Evolutionary conservation across 2,329 filamentous ascomycete genomes (phyloP).

Genomic region (Colletotrichum simmondsii): DNA sequence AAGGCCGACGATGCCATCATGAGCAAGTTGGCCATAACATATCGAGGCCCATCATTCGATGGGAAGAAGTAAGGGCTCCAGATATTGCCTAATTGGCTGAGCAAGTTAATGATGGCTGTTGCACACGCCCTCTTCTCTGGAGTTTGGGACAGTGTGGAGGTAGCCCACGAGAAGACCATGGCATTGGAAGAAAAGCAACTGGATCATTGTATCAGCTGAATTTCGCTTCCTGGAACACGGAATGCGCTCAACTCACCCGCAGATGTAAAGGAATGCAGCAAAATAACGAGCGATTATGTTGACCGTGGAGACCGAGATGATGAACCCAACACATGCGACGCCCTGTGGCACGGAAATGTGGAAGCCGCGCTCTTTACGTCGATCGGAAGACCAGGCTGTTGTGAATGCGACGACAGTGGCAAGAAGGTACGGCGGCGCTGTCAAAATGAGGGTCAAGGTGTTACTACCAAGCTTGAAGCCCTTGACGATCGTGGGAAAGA

Average conservation of each 20-base stretch:
- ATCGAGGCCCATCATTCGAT: conserved; percentile 40
- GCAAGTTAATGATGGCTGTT: conserved; percentile 48
- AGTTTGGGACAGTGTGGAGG: conserved; percentile 44
- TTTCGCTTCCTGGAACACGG: not conserved
- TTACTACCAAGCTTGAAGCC: conserved; percentile 41
- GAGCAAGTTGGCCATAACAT: conserved; percentile 42
- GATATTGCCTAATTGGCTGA: conserved; percentile 50
- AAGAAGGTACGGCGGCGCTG: conserved; percentile 40
- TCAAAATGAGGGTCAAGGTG: conserved; percentile 44
- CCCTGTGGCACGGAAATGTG: conserved; percentile 34
- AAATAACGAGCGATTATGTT: conserved; percentile 63
- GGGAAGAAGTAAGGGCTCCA: conserved; percentile 52
- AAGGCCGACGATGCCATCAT: conserved; percentile 26
- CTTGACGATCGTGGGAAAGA: conserved; percentile 43
- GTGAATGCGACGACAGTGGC: conserved; percentile 19
- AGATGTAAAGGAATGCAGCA: conserved; percentile 42
- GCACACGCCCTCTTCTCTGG: conserved; percentile 50
- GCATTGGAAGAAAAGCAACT: not conserved
- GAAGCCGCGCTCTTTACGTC: conserved; percentile 34
- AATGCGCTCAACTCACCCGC: conserved; percentile 1
- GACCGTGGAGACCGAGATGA: conserved; percentile 67
- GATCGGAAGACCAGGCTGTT: conserved; percentile 34
- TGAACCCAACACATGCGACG: conserved; percentile 66
- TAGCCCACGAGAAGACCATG: conserved; percentile 46
- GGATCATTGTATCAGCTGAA: not conserved